A percentile compares a stretch with the other conserved stretches of the same genome.
These are phyloP conservation scores for Takashimella koratensis DNA, from an alignment of 1,284 basidiomycete genomes.

Conservation along the genomic window DNA sequence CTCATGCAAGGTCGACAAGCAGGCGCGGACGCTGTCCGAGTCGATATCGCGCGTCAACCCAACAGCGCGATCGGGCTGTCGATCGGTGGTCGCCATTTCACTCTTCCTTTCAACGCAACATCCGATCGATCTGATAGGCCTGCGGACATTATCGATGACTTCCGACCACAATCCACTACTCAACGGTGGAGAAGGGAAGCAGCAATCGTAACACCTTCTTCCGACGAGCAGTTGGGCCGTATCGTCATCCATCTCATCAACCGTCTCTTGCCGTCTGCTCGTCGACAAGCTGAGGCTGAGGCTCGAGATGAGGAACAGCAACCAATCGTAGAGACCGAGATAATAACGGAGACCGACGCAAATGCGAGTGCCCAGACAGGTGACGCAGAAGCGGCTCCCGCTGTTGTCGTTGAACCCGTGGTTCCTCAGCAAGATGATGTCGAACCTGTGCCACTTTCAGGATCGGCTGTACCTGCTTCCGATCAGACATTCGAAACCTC, in stretches of 20 bases:
- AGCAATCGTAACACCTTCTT: slow-evolving; percentile 72
- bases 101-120: slow-evolving; percentile 39
- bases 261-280: slow-evolving; percentile 74
- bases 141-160: slow-evolving; percentile 38
- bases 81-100: slow-evolving; percentile 44
- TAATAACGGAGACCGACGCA: slow-evolving; percentile 19
- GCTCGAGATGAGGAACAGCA: no score
- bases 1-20: slow-evolving; percentile 32
- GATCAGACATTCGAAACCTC: slow-evolving; percentile 72
- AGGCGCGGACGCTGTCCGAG: slow-evolving; percentile 27
- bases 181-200: slow-evolving; percentile 89
- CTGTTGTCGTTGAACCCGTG: no score
- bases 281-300: slow-evolving; percentile 50
- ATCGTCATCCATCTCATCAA: slow-evolving; percentile 71
- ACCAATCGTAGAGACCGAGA: no score
- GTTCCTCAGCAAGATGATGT: not conserved
- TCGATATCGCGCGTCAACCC: slow-evolving; percentile 31
- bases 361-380: slow-evolving; percentile 19
- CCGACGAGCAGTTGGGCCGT: slow-evolving; percentile 68
- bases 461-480: no score
- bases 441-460: not conserved
- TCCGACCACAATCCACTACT: slow-evolving; percentile 68
- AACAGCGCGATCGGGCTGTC: slow-evolving; percentile 32
- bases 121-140: slow-evolving; percentile 1
- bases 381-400: slow-evolving; percentile 5